Evolutionary conservation across 2,329 filamentous ascomycete species (phyloP), one percentile per base, ranked within the genome.

Genomic region (Coniella lustricola): DNA sequence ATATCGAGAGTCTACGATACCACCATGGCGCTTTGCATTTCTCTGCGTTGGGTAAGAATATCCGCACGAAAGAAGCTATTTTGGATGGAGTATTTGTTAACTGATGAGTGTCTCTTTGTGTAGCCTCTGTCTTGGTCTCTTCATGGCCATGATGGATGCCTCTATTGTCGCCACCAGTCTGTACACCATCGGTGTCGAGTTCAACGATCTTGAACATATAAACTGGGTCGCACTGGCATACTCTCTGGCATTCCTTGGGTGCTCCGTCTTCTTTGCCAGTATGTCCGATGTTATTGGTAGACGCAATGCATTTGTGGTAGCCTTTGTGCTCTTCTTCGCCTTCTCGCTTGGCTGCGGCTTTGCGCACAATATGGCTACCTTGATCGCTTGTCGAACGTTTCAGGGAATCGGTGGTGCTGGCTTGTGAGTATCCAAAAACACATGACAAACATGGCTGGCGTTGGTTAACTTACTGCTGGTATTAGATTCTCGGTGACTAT

Each of bases 141-240:
- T 80, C 46, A 68, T 82, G 41, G 75, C 79, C 22, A 71, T 80
- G 56, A 60, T 81, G n/a, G 78, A 82, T 59, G 72, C 74, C 1
- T 77, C 77, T 3, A 81, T 82, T 33, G 74, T 82, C 1, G 76
- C 78, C 1, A 81, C 78, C 12, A 75, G 74, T 38, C 61, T 82
- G 9, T 75, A 75, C 55, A 67, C 67, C n/a, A 81, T 82, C 40
- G 74, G 72, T 2, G 59, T 57, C 14, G 74, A 82, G 3, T 76
- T 82, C 40, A 48, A 68, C 10, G 65, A 68, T 13, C 55, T 75
- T 3, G 60, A 66, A 10, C 57, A 56, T 3, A 67, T 77, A 46
- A 79, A 76, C 56, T 78, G 75, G 74, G 69, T 80, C 0, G 74
- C 74, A 0, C 64, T 82, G 33, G 65, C 75, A 7, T 81, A 80